These are phyloP conservation scores for Ordospora pajunii DNA, from an alignment of 371 early-diverging fungal species.

Conservation along the genomic window DNA sequence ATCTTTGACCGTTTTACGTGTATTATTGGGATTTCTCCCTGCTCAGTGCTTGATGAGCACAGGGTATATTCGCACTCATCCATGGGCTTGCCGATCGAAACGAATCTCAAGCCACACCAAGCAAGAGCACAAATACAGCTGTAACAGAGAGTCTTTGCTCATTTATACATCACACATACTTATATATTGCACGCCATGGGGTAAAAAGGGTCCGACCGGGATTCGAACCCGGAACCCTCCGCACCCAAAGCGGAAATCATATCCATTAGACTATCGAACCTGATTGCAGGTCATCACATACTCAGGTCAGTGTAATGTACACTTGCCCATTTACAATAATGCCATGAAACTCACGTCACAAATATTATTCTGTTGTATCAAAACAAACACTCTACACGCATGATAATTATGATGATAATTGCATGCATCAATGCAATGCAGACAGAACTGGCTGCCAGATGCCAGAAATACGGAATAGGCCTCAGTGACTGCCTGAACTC, in stretches of 20 bases:
- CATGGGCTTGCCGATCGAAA: constrained; percentile 10
- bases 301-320: too few species aligned
- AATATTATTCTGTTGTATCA: not conserved
- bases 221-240: constrained; percentile 64
- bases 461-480: constrained; percentile 36
- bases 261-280: constrained; percentile 63
- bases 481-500: constrained; percentile 42
- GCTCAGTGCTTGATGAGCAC: constrained; percentile 36
- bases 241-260: constrained; percentile 65
- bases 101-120: not conserved
- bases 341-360: not conserved
- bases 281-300: too few species aligned
- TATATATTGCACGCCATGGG: not conserved
- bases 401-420: not conserved
- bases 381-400: not conserved
- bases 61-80: constrained; percentile 23
- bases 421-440: not conserved
- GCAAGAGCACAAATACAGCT: not conserved
- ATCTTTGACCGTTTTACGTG: not conserved
- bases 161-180: not conserved
- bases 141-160: not conserved
- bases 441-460: not conserved
- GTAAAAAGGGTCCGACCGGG: constrained; percentile 62
- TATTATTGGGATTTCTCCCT: constrained; percentile 37
- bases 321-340: too few species aligned